A percentile compares a stretch with the other conserved stretches of the same genome.
These are phyloP conservation scores for Linnemannia elongata DNA, from an alignment of 192 early-diverging fungal species.

Conservation along the genomic window DNA sequence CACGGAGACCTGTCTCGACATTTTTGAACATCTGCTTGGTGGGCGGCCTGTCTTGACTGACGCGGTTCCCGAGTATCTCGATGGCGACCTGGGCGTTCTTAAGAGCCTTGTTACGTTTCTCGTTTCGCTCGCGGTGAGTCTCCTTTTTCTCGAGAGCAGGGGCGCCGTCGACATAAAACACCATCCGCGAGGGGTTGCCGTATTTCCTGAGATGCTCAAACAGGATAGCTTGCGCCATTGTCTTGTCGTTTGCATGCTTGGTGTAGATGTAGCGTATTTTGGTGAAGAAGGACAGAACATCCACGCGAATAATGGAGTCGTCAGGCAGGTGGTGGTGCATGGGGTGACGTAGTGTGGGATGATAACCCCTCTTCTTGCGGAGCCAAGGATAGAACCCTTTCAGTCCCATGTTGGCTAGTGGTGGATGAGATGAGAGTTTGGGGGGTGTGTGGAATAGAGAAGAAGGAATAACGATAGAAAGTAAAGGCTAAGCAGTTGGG, in stretches of 20 bases:
- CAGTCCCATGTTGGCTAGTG: not conserved
- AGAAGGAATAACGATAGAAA: too few relatives aligned
- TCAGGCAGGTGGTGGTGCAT: slow-evolving; percentile 9
- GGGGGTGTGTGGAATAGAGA: too few relatives aligned
- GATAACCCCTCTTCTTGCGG: not conserved
- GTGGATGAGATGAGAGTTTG: too few relatives aligned
- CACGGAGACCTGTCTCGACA: not conserved
- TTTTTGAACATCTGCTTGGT: slow-evolving; percentile 18
- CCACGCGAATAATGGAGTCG: not conserved
- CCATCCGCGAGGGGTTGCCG: slow-evolving; percentile 6
- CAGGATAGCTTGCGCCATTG: not conserved
- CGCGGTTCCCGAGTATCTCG: not conserved
- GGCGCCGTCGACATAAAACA: slow-evolving; percentile 19
- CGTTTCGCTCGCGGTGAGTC: slow-evolving; percentile 2
- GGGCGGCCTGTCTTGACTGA: not conserved
- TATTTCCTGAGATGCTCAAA: not conserved
- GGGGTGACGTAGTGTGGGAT: not conserved
- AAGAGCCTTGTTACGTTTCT: slow-evolving; percentile 1
- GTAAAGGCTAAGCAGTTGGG: too few relatives aligned
- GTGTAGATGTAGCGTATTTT: not conserved
- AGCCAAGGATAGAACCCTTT: not conserved
- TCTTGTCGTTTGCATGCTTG: not conserved
- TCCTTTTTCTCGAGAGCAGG: slow-evolving; percentile 21
- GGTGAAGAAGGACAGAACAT: not conserved
- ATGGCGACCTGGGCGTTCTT: slow-evolving; percentile 15